Base-by-base conservation (phyloP, 2,329 filamentous ascomycete genomes). In the Malbranchea cinnamomea region DNA sequence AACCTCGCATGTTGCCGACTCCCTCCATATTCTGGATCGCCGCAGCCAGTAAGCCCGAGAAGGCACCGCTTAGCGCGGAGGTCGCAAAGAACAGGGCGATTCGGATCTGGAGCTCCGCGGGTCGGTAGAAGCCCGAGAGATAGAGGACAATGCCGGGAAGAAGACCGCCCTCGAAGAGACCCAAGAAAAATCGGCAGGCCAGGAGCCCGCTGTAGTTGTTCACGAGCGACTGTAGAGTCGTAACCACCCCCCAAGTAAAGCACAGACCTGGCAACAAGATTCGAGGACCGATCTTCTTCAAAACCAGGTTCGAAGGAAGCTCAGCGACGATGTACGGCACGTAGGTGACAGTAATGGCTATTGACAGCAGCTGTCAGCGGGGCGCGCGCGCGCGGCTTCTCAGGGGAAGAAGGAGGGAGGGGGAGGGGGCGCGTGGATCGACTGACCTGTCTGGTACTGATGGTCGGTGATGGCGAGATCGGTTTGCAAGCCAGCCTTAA, bases 121-220 rank as follows among this genome's bases (percentile, higher is more conserved):
- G 32, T 6, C 27, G 21, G 27, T 34, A 34, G 20, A 33, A 33
- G 13, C n/a, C 16, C 14, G 31, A 33, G 3, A 33, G 31, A 13
- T 33, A 33, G 28, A 31, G 32, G 20, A 34, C 67, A 54, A 79
- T 78, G 26, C 74, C 75, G 0, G 74, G 74, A 2, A 78, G 51
- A 20, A 79, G 49, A 0, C 74, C 74, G 22, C 71, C 74, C 49
- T 79, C 75, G 0, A 68, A 67, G 3, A 73, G 40, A 6, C 74
- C 74, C 4, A 79, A 56, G 18, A 79, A 45, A 5, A 69, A 69
- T 11, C 74, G 62, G 9, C 75, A 68, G 5, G 63, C 66, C 2
- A 71, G 59, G 32, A 79, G 76, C n/a, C 67, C 63, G 5, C 59
- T 59, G 38, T 50, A 60, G 12, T 48, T 51, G 9, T 46, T 42